Conservation (phyloP, 2,329 filamentous ascomycete species). For the Sordariomycetes sp. region DNA sequence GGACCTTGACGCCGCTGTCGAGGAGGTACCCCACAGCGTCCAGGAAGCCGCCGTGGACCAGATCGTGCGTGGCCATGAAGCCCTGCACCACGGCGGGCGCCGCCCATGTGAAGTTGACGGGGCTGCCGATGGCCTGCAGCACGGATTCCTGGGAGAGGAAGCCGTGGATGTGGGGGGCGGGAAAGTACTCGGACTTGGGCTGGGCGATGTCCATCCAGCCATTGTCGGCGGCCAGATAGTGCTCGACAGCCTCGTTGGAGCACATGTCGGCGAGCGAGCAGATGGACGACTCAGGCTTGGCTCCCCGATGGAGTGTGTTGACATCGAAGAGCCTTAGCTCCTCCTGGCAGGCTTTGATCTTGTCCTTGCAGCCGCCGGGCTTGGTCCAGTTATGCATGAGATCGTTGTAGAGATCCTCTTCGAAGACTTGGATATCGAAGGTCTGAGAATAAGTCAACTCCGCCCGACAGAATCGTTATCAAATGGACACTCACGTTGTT, state of each 20-base stretch:
- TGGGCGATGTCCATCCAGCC: slow-evolving; percentile 55
- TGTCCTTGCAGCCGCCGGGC: slow-evolving; percentile 40
- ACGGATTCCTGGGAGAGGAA: slow-evolving; percentile 52
- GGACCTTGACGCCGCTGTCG: slow-evolving; percentile 55
- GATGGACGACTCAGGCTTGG: slow-evolving; percentile 16
- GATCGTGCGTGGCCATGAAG: slow-evolving; percentile 54
- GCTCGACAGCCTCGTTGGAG: slow-evolving; percentile 42
- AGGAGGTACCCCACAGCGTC: slow-evolving; percentile 49
- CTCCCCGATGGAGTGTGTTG: slow-evolving; percentile 26
- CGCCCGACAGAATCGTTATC: slow-evolving; percentile 1
- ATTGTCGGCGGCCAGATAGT: slow-evolving; percentile 43
- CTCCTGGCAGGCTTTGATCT: slow-evolving; percentile 40
- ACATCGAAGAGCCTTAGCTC: slow-evolving; percentile 41
- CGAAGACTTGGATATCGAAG: slow-evolving; percentile 52
- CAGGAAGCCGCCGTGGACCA: slow-evolving; percentile 40
- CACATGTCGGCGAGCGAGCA: slow-evolving; percentile 41
- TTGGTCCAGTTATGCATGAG: slow-evolving; percentile 18
- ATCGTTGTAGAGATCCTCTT: slow-evolving; percentile 26
- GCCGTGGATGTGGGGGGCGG: slow-evolving; percentile 48
- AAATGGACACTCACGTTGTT: slow-evolving; percentile 41
- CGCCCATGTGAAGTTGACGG: slow-evolving; percentile 45
- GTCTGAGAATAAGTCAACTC: slow-evolving; percentile 10
- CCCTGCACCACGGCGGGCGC: slow-evolving; percentile 31
- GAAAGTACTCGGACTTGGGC: slow-evolving; percentile 48
- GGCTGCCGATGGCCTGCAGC: slow-evolving; percentile 50